Evolutionary conservation across 2,329 filamentous ascomycete species (phyloP), one percentile per base, ranked within the genome.

Genomic region (Arthrobotrys sphaeroides): DNA sequence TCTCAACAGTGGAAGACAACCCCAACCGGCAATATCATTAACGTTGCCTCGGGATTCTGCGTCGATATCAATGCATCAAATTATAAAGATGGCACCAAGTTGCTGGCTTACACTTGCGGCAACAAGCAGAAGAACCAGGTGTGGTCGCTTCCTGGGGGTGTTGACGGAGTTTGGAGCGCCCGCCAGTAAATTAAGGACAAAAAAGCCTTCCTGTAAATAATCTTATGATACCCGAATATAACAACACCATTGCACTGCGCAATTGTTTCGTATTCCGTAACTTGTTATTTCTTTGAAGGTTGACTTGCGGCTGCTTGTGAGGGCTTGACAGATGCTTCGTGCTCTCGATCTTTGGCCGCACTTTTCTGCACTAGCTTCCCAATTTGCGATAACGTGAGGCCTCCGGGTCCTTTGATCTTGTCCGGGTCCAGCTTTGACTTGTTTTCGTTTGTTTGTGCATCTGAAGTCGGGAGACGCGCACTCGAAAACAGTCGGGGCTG

Each of bases 51-150:
- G 5, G 66, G 73, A 5, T 60, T 38, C 4, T 77, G 73, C 40
- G 20, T 77, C 6, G 73, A 77, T 33, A 77, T 77, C n/a, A 62
- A 55, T 18, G 73, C 73, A n/a, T 77, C 73, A 10, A 61, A 45
- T 18, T 77, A 72, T 49, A 70, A 66, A 28, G 73, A 77, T 57
- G 73, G 73, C 7, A 65, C 73, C 1, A 51, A 43, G 9, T 38
- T 77, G 26, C 10, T 77, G 67, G 73, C 73, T 16, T 77, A 61
- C 45, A 36, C 42, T 16, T 77, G 73, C 12, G 73, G 73, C 12
- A 72, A 66, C 26, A 49, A 64, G 4, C 73, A 77, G 33, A 55
- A 53, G 10, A 77, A 77, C n/a, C 73, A 77, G 51, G 24, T 77
- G 24, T 77, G 73, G 73, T 20, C 10, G 0, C 36, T 77, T 4